Percentiles rank a stretch among this genome's conserved stretches.
Evolutionary conservation across 805 yeast genomes (phyloP).

Genomic region (Saccharomyces paradoxus): DNA sequence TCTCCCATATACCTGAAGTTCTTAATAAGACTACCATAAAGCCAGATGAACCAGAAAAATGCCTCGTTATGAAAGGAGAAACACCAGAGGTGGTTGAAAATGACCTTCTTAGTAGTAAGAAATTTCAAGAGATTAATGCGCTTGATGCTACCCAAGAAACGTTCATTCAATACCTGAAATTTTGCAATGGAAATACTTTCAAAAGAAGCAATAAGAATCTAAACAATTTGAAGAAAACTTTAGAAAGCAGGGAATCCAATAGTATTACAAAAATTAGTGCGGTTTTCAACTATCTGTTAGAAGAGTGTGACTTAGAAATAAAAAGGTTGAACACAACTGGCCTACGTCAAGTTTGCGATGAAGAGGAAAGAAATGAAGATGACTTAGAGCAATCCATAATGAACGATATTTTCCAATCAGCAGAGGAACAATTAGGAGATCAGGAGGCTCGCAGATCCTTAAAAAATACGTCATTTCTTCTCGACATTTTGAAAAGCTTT

Average conservation of each 20-base stretch:
- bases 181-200: constrained; percentile 15
- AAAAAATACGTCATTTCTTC: constrained; percentile 14
- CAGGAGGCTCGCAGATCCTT: constrained; percentile 1
- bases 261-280: constrained; percentile 7
- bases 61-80: neutral
- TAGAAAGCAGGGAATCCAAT: constrained; percentile 1
- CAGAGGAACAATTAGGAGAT: neutral
- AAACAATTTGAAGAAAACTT: constrained; percentile 7
- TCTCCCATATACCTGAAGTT: neutral
- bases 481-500: constrained; percentile 15
- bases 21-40: neutral
- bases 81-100: neutral
- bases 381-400: constrained; percentile 9
- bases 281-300: constrained; percentile 16
- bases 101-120: neutral
- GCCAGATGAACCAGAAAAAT: neutral
- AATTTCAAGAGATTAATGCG: neutral
- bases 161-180: constrained; percentile 19
- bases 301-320: constrained; percentile 21
- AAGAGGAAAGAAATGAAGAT: constrained; percentile 5
- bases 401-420: constrained; percentile 4
- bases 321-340: constrained; percentile 12
- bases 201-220: constrained; percentile 19
- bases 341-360: constrained; percentile 8
- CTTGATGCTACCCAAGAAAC: constrained; percentile 8